These are phyloP conservation scores for Trypanosomatidae sp. DNA, from an alignment of 208 protist genomes.

Conservation along the genomic window DNA sequence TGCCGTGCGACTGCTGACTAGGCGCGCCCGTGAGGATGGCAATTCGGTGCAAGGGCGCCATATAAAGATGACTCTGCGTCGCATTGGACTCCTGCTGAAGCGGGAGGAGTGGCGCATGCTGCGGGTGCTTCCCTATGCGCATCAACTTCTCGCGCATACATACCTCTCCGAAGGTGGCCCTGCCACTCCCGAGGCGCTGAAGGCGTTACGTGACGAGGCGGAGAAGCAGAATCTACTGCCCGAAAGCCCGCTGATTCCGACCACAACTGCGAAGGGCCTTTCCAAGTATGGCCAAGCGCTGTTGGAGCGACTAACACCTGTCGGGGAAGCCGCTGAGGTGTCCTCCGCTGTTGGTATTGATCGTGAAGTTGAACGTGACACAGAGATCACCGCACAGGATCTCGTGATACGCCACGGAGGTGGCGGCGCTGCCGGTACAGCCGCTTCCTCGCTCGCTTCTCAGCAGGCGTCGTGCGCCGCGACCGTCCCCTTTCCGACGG, in stretches of 20 bases:
- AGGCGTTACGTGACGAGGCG: slow-evolving; percentile 50
- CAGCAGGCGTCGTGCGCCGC: neutral
- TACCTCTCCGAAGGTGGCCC: slow-evolving; percentile 67
- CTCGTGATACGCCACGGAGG: slow-evolving; percentile 1
- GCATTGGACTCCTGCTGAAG: slow-evolving; percentile 41
- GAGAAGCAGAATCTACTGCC: slow-evolving; percentile 23
- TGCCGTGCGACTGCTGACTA: slow-evolving; percentile 63
- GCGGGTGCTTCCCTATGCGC: slow-evolving; percentile 70
- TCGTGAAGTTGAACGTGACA: too few species aligned
- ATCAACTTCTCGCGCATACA: slow-evolving; percentile 79
- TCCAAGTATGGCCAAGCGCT: slow-evolving; percentile 23
- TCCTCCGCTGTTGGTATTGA: neutral
- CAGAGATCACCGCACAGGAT: neutral
- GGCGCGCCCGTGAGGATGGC: slow-evolving; percentile 53
- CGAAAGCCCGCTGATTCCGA: neutral
- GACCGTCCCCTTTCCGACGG: slow-evolving; percentile 1
- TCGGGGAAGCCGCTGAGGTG: neutral
- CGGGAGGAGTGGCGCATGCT: slow-evolving; percentile 41
- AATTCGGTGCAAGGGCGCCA: slow-evolving; percentile 60
- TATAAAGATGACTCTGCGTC: slow-evolving; percentile 44
- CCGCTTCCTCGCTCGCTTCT: neutral
- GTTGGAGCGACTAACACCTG: slow-evolving; percentile 13
- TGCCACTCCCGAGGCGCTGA: slow-evolving; percentile 43
- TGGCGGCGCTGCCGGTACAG: neutral
- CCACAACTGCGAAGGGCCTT: neutral